Conservation (phyloP, 2,329 filamentous ascomycete genomes). For the Stemphylium beticola region DNA sequence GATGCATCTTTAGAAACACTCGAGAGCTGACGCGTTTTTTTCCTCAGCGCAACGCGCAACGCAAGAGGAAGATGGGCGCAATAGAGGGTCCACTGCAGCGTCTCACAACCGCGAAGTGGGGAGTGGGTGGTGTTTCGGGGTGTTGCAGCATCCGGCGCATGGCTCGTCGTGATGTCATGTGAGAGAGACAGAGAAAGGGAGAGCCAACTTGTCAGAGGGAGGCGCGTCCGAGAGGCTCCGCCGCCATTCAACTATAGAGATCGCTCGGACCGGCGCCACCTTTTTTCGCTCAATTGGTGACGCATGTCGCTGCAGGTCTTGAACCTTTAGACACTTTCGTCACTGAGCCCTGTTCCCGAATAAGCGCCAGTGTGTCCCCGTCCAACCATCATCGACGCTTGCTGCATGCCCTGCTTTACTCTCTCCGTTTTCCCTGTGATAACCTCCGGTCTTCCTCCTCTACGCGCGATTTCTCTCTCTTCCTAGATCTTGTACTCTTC, state of each 20-base stretch:
- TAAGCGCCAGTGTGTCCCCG: background rate
- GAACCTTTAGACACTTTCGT: too few relatives aligned
- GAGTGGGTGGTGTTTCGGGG: background rate
- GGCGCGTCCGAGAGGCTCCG: background rate
- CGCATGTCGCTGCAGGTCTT: conserved; percentile 3
- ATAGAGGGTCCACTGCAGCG: conserved; percentile 1
- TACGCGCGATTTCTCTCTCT: conserved; percentile 1
- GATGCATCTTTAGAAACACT: background rate
- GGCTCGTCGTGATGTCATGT: conserved; percentile 14
- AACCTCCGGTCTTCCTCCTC: background rate
- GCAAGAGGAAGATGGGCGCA: background rate
- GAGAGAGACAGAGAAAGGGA: background rate
- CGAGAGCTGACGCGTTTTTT: conserved; percentile 11
- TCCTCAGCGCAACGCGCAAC: conserved; percentile 5
- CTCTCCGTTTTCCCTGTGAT: conserved; percentile 2
- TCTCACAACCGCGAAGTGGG: background rate
- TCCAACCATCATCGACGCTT: conserved; percentile 7
- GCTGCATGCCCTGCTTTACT: background rate
- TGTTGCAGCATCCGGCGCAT: conserved; percentile 2
- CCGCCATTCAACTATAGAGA: background rate
- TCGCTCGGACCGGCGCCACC: too few relatives aligned
- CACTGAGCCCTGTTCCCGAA: too few relatives aligned
- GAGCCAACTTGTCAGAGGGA: background rate
- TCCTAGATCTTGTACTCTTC: conserved; percentile 5
- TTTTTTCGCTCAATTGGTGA: conserved; percentile 2